phyloP scores from a whole-genome alignment of 2,329 filamentous ascomycete species.

The Aspergillus udagawae region DNA sequence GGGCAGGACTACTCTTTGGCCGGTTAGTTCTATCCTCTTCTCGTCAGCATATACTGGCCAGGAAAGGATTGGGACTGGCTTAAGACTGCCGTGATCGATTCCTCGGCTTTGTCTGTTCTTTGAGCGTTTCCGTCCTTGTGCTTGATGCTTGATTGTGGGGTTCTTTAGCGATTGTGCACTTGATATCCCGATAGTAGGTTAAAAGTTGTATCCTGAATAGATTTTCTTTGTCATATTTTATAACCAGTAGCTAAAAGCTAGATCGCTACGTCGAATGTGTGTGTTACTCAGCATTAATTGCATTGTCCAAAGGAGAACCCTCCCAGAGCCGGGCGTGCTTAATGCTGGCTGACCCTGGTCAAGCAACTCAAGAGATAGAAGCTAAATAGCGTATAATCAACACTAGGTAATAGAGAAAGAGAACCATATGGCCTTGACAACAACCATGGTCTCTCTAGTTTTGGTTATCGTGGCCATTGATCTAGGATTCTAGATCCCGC shows the following conservation, averaged over 20 bases:
- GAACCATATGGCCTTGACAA: too few species aligned
- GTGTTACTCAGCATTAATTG: too few species aligned
- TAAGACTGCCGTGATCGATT: constrained; percentile 1
- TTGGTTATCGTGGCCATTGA: neutral
- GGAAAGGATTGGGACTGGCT: constrained; percentile 16
- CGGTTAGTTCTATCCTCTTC: constrained; percentile 14
- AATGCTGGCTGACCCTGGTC: too few species aligned
- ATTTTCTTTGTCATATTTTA: neutral
- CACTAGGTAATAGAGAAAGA: too few species aligned
- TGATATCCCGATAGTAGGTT: neutral
- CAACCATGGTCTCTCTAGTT: too few species aligned
- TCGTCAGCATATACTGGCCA: constrained; percentile 8
- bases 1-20: constrained; percentile 9
- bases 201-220: neutral
- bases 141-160: constrained; percentile 2
- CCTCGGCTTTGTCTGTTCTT: neutral
- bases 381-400: too few species aligned
- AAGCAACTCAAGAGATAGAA: too few species aligned
- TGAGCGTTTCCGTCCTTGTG: neutral
- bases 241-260: too few species aligned
- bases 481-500: neutral
- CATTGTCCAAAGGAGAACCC: too few species aligned
- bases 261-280: too few species aligned
- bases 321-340: too few species aligned
- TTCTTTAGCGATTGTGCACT: neutral